Evolutionary conservation across 257 asterid species (phyloP).

Genomic region (Solanum arcanum): DNA sequence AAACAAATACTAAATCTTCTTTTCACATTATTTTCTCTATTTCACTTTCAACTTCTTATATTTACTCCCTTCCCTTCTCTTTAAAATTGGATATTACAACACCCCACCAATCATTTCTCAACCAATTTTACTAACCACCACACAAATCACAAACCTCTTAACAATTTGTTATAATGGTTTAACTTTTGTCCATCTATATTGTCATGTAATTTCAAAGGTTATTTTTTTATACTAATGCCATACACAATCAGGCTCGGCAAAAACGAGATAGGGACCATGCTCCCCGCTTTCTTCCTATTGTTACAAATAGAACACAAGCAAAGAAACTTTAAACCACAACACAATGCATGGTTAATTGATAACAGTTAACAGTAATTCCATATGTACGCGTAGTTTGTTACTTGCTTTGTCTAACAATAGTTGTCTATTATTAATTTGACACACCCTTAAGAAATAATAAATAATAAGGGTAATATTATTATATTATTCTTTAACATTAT

Average conservation of each 20-base stretch:
- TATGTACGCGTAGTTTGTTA: not conserved
- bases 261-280: not conserved
- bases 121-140: not conserved
- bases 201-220: not conserved
- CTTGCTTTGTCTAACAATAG: not conserved
- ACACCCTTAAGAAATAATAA: not conserved
- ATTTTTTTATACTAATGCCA: not conserved
- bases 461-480: too few relatives aligned
- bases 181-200: not conserved
- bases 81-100: not conserved
- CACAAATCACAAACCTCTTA: not conserved
- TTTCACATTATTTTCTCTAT: not conserved
- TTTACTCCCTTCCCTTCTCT: not conserved
- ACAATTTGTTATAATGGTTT: not conserved
- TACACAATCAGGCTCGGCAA: too few relatives aligned
- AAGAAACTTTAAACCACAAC: not conserved
- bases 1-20: slow-evolving; percentile 8
- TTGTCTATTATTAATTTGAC: not conserved
- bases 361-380: not conserved
- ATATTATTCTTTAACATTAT: not conserved
- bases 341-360: not conserved
- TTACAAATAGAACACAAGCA: too few relatives aligned
- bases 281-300: not conserved
- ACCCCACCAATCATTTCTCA: not conserved
- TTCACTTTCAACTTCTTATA: not conserved